Evolutionary conservation across 441 rosid species (phyloP), one percentile per base, ranked within the genome.

Genomic region (Daphne laureola): DNA sequence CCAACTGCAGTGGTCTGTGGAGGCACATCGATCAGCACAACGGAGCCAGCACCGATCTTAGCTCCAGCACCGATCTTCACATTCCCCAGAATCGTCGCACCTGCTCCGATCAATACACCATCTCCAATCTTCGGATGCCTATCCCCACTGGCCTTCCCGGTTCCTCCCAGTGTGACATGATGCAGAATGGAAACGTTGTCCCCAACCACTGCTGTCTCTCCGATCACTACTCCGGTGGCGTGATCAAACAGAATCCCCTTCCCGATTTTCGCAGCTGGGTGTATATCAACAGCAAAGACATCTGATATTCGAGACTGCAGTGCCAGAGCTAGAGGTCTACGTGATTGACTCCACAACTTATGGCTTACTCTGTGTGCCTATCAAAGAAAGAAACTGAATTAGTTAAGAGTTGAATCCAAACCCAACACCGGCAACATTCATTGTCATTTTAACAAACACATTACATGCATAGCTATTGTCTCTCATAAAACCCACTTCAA

Each of bases 121-220:
- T 86, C 98, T 15, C 97, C 94, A 0, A 89, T 84, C 84, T 89
- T 92, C 0, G 98, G 98, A 71, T 92, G 96, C 44, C 96, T 71
- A 64, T 86, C 96, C 3, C 78, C 96, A 14, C 71, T 62, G 0
- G 74, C 87, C 72, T 84, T 92, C 50, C 98, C 98, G 0, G 97
- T 89, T 65, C 94, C 97, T 36, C 97, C 97, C 0, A 86, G 94
- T 0, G 97, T 92, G 25, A 89, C 97, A 55, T 86, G 94, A 57
- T 92, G 98, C 36, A 89, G 74, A 55, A 92, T 84, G 0, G 97
- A 92, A 25, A 92, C 98, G 31, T 92, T 92, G 81, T 81, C 86
- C 4, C 97, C 98, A 3, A 92, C 59, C 48, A 89, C 97, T 0
- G 97, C 94, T 0, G 98, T 90, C 69, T 90, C 96, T 1, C 98